Evolutionary conservation across 495 filamentous ascomycete species (phyloP).

Genomic region (Podospora sp.): DNA sequence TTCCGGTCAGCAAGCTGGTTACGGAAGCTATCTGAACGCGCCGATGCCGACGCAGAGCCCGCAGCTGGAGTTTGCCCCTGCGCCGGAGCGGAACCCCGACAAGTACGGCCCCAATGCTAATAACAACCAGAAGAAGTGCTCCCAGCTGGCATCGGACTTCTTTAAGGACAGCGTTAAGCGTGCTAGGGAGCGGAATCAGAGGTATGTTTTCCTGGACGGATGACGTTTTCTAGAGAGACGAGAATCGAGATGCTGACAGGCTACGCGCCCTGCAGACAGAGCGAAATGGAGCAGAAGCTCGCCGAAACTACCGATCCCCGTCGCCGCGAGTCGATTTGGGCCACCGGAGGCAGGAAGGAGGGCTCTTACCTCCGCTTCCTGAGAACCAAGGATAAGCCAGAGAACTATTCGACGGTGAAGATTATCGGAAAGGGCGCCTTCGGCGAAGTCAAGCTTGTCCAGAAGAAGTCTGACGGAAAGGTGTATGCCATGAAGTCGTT

Average conservation of each 20-base stretch:
- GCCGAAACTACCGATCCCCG: conserved; percentile 71
- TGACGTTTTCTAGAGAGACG: neutral
- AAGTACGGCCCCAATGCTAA: conserved; percentile 64
- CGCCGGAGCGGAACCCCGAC: conserved; percentile 73
- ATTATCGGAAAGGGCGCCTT: conserved; percentile 99
- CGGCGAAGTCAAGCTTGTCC: conserved; percentile 95
- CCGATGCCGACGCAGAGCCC: conserved; percentile 58
- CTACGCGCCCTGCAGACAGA: conserved; percentile 61
- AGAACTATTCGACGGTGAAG: conserved; percentile 94
- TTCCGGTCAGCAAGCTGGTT: conserved; percentile 56
- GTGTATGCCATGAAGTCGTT: conserved; percentile 98
- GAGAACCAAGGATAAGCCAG: conserved; percentile 84
- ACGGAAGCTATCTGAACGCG: conserved; percentile 65
- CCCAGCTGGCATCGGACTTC: conserved; percentile 79
- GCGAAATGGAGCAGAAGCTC: conserved; percentile 83
- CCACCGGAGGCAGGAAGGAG: conserved; percentile 78
- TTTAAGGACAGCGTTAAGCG: conserved; percentile 95
- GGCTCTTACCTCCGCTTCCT: conserved; percentile 91
- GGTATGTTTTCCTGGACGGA: conserved; percentile 43
- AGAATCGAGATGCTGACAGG: neutral
- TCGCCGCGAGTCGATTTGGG: conserved; percentile 72
- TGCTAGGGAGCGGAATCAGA: conserved; percentile 85
- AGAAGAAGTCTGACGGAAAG: conserved; percentile 93
- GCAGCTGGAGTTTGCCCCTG: conserved; percentile 55
- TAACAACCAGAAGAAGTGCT: conserved; percentile 76